Evolutionary conservation across 192 early-diverging fungal species (phyloP).

Genomic region (Ambispora gerdemannii): DNA sequence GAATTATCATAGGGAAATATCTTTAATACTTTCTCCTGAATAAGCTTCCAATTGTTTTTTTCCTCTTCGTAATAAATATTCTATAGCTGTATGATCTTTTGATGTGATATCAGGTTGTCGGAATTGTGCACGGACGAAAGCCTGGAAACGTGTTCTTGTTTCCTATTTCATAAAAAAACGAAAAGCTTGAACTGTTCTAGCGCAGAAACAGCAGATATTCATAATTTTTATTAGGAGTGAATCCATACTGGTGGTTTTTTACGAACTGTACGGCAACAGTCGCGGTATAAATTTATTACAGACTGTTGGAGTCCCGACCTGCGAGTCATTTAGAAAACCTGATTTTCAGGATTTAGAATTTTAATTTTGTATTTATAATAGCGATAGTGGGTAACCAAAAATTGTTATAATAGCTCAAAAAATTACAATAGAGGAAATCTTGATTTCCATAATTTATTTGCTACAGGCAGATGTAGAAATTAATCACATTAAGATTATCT

Average conservation of each 20-base stretch:
- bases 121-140: conserved; percentile 25
- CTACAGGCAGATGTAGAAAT: no score
- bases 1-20: no score
- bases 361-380: no score
- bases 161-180: conserved; percentile 1
- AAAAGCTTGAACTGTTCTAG: neutral
- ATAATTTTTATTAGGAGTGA: neutral
- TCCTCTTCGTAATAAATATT: conserved; percentile 26
- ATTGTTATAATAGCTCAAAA: no score
- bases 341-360: no score
- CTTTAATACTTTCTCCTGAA: conserved; percentile 18
- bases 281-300: conserved; percentile 59
- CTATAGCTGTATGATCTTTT: conserved; percentile 27
- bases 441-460: no score
- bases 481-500: no score
- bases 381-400: no score
- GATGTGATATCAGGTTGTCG: conserved; percentile 2
- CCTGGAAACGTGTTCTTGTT: conserved; percentile 8
- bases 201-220: neutral
- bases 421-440: no score
- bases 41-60: conserved; percentile 28
- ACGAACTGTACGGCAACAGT: conserved; percentile 55
- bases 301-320: conserved; percentile 61
- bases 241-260: conserved; percentile 54
- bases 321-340: no score